Conservation (phyloP, 2,329 filamentous ascomycete genomes). For the Hypoxylon sp. region DNA sequence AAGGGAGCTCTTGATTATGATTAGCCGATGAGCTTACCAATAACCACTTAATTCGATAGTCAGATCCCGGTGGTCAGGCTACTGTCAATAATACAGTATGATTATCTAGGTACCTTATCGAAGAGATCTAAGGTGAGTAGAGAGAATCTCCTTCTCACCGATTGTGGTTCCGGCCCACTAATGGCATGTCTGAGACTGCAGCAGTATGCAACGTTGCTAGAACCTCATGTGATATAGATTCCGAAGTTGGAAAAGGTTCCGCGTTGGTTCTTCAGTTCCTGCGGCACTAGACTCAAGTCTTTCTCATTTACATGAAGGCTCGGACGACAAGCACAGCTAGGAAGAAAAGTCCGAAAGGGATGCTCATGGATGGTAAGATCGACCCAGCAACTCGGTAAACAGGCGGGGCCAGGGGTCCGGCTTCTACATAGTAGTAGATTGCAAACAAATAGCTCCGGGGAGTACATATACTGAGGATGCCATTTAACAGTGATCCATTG, state of each 20-base stretch:
- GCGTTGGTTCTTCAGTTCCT: constrained; percentile 25
- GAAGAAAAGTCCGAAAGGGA: constrained; percentile 41
- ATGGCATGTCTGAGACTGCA: constrained; percentile 26
- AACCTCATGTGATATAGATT: constrained; percentile 26
- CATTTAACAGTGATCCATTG: constrained; percentile 16
- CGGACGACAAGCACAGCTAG: constrained; percentile 22
- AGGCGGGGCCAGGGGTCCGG: constrained; percentile 31
- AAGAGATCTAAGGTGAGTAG: constrained; percentile 26
- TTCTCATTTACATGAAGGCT: constrained; percentile 10
- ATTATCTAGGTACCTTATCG: constrained; percentile 12
- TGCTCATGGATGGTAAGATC: constrained; percentile 34
- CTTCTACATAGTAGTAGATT: constrained; percentile 24
- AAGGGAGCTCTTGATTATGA: constrained; percentile 26
- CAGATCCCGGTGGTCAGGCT: constrained; percentile 18
- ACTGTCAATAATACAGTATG: constrained; percentile 6
- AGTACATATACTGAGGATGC: constrained; percentile 31
- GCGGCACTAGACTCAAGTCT: neutral
- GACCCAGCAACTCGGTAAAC: constrained; percentile 39
- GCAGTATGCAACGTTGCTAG: constrained; percentile 35
- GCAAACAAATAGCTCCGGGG: constrained; percentile 29
- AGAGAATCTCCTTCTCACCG: constrained; percentile 24
- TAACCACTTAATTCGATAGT: constrained; percentile 29
- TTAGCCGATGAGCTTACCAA: constrained; percentile 22
- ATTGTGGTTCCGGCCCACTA: constrained; percentile 22
- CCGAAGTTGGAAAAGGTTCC: constrained; percentile 18